Evolutionary conservation across 768 basidiomycete genomes (phyloP), one percentile per base, ranked within the genome.

Genomic region (Boletus sensibilis): DNA sequence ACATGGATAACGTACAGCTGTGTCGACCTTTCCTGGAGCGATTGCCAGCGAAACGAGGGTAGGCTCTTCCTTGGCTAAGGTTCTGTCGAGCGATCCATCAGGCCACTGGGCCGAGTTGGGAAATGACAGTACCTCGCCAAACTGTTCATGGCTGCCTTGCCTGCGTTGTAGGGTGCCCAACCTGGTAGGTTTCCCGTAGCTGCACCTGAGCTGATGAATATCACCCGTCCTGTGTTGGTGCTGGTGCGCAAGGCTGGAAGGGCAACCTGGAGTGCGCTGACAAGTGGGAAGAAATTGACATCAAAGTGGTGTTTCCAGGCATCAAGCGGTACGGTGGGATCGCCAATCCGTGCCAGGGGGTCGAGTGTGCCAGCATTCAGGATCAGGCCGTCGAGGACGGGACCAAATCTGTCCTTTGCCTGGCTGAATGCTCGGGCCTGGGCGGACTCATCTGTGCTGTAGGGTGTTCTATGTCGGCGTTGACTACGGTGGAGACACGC

Each of bases 91-190:
- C 7, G 11, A 21, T 20, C 37, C 18, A 45, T 69, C 53, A 60
- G 44, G 34, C 11, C 18, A 31, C n/a, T 34, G 20, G 23, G n/a
- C 47, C 39, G 11, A 45, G 54, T 46, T n/a, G 29, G 59, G 57
- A 57, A 65, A 67, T 27, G 31, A 16, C 25, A 13, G 39, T 29
- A 87, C 90, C 89, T 82, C 74, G 84, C 86, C 41, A 97, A 75
- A 21, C 87, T 88, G 70, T 95, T 97, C 84, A 94, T 79, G 2
- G 92, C 93, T 1, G 95, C 93, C 71, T 98, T 95, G 55, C 82
- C 78, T 12, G 94, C 87, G 58, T 82, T 90, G 70, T 92, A 93
- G 0, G 89, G 82, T 1, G 84, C 92, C 92, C 91, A 96, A 4
- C 84, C 87, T 7, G 83, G 70, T 1, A 71, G 79, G 16, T 79